Conservation (phyloP, 352 stramenopile species). For the Peronospora farinosa region DNA sequence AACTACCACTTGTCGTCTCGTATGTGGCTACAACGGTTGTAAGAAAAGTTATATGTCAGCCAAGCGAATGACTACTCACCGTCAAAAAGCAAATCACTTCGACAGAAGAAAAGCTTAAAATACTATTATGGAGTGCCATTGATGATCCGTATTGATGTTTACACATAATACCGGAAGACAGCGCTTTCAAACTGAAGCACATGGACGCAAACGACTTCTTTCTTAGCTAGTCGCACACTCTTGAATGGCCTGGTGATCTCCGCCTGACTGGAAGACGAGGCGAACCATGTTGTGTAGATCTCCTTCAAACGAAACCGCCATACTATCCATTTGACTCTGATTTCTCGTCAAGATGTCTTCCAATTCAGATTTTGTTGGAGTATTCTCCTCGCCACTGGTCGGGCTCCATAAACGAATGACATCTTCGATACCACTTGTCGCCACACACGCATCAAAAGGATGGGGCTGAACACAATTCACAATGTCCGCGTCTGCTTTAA, state of each 20-base stretch:
- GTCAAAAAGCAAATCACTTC: conserved; percentile 14
- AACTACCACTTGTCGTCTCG: conserved; percentile 4
- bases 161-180: no score
- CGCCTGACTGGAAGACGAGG: conserved; percentile 56
- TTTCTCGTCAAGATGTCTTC: conserved; percentile 50
- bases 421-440: conserved; percentile 79
- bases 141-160: no score
- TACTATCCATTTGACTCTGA: conserved; percentile 59
- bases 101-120: no score
- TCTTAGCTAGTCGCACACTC: conserved; percentile 63
- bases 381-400: conserved; percentile 34
- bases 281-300: conserved; percentile 58
- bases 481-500: conserved; percentile 79
- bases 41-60: conserved; percentile 36
- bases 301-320: conserved; percentile 38
- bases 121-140: no score
- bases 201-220: not conserved
- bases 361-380: conserved; percentile 43
- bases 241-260: conserved; percentile 48
- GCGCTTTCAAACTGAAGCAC: no score
- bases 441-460: conserved; percentile 66
- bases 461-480: conserved; percentile 87
- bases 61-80: conserved; percentile 34
- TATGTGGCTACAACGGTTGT: conserved; percentile 30
- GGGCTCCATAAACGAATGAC: conserved; percentile 78